Conservation (phyloP, 148 eudicot species). For the Rhododendron williamsianum region DNA sequence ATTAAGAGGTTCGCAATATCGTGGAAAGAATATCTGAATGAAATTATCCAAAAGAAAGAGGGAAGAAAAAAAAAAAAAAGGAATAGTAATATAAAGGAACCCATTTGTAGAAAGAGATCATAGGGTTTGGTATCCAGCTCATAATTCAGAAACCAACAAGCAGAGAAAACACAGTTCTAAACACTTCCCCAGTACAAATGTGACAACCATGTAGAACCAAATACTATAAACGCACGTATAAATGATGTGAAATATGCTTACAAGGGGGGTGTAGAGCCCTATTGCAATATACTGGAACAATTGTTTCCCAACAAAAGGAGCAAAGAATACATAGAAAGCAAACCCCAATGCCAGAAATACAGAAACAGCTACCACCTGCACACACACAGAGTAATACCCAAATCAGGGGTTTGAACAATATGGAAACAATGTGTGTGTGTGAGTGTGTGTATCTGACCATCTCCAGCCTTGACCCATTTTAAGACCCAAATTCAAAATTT, state of each 20-base stretch:
- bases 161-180: constrained; percentile 54
- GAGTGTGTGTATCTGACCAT: no score
- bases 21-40: neutral
- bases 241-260: constrained; percentile 29
- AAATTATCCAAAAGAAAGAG: neutral
- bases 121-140: constrained; percentile 13
- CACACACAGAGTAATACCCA: constrained; percentile 9
- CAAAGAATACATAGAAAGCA: constrained; percentile 94
- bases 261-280: constrained; percentile 91
- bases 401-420: neutral
- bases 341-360: constrained; percentile 90
- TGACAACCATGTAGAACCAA: neutral
- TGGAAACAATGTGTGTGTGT: neutral
- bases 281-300: constrained; percentile 68
- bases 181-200: constrained; percentile 4
- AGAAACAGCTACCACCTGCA: constrained; percentile 87
- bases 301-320: constrained; percentile 90
- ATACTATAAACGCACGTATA: neutral
- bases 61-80: neutral
- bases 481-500: no score
- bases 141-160: constrained; percentile 14
- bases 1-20: neutral
- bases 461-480: no score
- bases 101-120: constrained; percentile 15
- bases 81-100: constrained; percentile 15